Evolutionary conservation across 2,329 filamentous ascomycete species (phyloP).

Genomic region (Colletotrichum incanum): DNA sequence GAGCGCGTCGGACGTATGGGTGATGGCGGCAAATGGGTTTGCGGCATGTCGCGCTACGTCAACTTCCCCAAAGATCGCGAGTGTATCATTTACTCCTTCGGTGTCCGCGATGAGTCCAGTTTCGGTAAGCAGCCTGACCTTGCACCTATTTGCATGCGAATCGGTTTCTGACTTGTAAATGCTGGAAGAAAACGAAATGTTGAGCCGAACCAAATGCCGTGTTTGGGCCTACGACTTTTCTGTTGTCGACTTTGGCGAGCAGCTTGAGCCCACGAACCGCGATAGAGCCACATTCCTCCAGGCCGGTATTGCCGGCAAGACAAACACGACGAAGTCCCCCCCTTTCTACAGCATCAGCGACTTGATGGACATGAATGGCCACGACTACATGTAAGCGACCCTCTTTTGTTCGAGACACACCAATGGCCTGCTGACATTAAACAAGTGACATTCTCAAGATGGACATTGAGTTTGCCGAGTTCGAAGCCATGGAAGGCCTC

Average conservation of each 20-base stretch:
- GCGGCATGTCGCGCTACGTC: conserved; percentile 57
- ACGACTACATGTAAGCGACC: conserved; percentile 52
- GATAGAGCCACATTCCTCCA: conserved; percentile 52
- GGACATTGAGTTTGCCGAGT: conserved; percentile 57
- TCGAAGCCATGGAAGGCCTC: conserved; percentile 50
- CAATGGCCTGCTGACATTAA: conserved; percentile 14
- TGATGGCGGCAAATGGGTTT: conserved; percentile 61
- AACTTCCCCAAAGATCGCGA: conserved; percentile 45
- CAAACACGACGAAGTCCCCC: conserved; percentile 47
- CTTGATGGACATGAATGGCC: conserved; percentile 56
- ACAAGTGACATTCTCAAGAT: conserved; percentile 58
- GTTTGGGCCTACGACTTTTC: conserved; percentile 59
- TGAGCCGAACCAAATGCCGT: conserved; percentile 55
- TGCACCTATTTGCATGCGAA: too few species aligned
- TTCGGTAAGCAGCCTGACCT: conserved; percentile 48
- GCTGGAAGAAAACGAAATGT: conserved; percentile 53
- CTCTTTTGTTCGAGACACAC: background rate
- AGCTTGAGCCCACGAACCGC: conserved; percentile 47
- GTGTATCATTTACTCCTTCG: conserved; percentile 58
- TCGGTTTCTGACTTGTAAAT: background rate
- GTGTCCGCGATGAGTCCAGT: conserved; percentile 55
- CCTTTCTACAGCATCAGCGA: conserved; percentile 55
- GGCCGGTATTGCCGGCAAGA: conserved; percentile 51
- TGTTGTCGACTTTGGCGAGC: conserved; percentile 52
- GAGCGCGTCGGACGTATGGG: conserved; percentile 57